Conservation (phyloP, 2,329 filamentous ascomycete genomes). For the Fulvia fulva region DNA sequence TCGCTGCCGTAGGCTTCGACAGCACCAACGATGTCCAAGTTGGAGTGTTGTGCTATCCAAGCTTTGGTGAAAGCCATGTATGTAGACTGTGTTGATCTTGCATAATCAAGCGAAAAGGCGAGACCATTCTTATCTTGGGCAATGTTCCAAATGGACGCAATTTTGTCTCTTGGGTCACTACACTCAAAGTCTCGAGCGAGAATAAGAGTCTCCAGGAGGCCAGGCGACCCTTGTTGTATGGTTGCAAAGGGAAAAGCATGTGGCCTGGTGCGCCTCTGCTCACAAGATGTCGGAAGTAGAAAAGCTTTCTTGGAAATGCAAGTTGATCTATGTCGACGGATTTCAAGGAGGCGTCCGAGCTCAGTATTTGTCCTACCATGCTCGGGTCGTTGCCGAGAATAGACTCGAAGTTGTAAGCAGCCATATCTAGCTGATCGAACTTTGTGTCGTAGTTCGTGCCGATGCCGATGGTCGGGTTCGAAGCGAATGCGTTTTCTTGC, state of each 20-base stretch:
- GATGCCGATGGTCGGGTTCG: conserved; percentile 1
- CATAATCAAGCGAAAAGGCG: conserved; percentile 6
- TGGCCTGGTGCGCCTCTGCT: not conserved
- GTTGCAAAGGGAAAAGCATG: not conserved
- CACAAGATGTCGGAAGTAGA: conserved; percentile 11
- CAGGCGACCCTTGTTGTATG: conserved; percentile 1
- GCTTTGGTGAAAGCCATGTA: conserved; percentile 7
- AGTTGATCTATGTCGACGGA: conserved; percentile 2
- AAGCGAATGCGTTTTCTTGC: conserved; percentile 6
- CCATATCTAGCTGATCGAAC: conserved; percentile 7
- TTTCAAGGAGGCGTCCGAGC: conserved; percentile 1
- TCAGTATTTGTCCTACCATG: conserved; percentile 1
- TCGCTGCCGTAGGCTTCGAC: conserved; percentile 2
- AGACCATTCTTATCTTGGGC: conserved; percentile 10
- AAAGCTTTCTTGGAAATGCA: conserved; percentile 8
- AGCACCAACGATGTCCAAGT: conserved; percentile 12
- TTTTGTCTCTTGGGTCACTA: conserved; percentile 9
- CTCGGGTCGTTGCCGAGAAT: conserved; percentile 6
- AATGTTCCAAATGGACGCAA: conserved; percentile 8
- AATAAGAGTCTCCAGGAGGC: conserved; percentile 4
- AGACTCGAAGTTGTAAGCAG: conserved; percentile 6
- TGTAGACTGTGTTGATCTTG: not conserved
- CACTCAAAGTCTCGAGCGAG: conserved; percentile 9
- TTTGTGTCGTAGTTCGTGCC: not conserved
- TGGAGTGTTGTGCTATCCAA: conserved; percentile 9